Conservation (phyloP, 495 filamentous ascomycete species). For the Apiosordaria backusii region DNA sequence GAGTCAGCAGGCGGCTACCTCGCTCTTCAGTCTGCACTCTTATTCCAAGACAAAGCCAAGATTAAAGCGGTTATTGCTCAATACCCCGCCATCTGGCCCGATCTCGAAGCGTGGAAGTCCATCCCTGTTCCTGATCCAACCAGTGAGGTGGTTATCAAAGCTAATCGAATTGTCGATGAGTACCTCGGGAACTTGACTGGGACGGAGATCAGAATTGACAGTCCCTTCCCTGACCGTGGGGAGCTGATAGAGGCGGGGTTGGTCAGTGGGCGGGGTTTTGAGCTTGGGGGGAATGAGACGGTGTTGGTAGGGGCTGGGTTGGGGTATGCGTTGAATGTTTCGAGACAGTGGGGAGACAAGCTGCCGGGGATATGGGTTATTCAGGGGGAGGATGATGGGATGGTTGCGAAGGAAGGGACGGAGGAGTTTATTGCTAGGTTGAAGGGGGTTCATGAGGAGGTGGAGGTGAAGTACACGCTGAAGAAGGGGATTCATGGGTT, state of each 20-base stretch:
- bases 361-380: constrained; percentile 21
- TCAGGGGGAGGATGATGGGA: constrained; percentile 19
- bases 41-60: constrained; percentile 10
- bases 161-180: constrained; percentile 9
- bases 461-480: constrained; percentile 19
- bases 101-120: constrained; percentile 10
- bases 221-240: constrained; percentile 9
- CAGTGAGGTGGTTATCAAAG: background rate
- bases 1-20: constrained; percentile 41
- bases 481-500: constrained; percentile 19
- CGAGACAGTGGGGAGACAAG: constrained; percentile 6
- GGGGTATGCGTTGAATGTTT: constrained; percentile 6
- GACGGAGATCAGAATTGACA: constrained; percentile 4
- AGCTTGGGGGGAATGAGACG: constrained; percentile 12
- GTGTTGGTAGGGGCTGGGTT: constrained; percentile 10
- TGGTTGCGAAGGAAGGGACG: constrained; percentile 12
- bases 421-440: constrained; percentile 21
- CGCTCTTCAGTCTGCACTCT: constrained; percentile 33
- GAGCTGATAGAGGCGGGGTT: constrained; percentile 9
- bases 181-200: constrained; percentile 6
- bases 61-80: constrained; percentile 17
- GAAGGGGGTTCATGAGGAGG: constrained; percentile 6
- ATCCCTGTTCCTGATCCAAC: background rate
- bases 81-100: constrained; percentile 19
- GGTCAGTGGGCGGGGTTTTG: constrained; percentile 5